Base-by-base conservation (phyloP, 805 yeast species). In the Lipomyces kockii region DNA sequence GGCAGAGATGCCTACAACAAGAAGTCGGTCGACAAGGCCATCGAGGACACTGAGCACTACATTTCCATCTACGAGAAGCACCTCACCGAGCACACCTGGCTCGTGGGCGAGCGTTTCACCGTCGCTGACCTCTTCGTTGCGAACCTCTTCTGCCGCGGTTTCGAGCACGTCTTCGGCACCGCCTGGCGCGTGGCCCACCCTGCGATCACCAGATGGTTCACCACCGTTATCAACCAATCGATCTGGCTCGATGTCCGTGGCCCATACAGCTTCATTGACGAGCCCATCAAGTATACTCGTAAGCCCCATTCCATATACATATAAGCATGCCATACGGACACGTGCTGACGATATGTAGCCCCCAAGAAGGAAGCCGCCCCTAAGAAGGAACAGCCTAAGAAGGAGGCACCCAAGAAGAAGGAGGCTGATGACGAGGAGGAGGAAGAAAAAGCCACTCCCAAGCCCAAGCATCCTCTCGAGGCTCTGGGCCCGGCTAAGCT, bases 381-480 rank as follows among this genome's bases (percentile, higher is more conserved):
- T 85, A 86, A 90, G 89, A 92, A 89, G 85, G 84, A 56, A 39
- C 82, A 83, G 82, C 83, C 82, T 76, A 81, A 83, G 81, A 69
- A 73, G 65, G 71, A 66, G 60, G 73, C 72, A 34, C 72, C 75
- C 64, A 74, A 77, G 51, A 66, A 71, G 63, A 61, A 69, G 68
- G 69, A 61, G 61, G 69, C 62, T 32, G 67, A 58, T 20, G 75
- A 75, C 60, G 77, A 77, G 67, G 80, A 81, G 74, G 81, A 78
- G 20, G 81, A 78, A 76, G 68, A 69, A 34, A 66, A 69, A 55
- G 66, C 75, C 11, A 74, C 75, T 63, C 65, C 75, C 62, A 91
- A 90, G 83, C 86, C 92, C 74, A 90, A 89, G 82, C 98, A 94
- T 84, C 98, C 98, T 78, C 87, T 93, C 80, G 96, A 87, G 80